Base-by-base conservation (phyloP, 2,329 filamentous ascomycete genomes). In the Clarireedia homoeocarpa region DNA sequence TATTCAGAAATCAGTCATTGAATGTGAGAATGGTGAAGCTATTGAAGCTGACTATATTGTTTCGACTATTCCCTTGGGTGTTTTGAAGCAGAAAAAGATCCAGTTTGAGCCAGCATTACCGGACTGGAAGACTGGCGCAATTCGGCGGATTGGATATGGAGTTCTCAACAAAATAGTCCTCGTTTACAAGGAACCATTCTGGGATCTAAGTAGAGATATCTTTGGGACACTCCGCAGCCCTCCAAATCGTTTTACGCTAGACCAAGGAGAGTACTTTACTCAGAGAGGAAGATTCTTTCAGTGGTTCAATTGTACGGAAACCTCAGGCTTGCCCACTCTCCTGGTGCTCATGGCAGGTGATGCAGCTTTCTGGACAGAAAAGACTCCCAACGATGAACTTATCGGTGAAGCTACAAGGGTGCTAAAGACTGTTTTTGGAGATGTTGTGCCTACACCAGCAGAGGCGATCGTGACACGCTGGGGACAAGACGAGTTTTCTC, bases 311-410 rank as follows among this genome's bases (percentile, higher is more conserved):
- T 90, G 91, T 54, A 86, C 91, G 58, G 89, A 90, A 63, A 95
- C 89, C 3, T 91, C 88, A 47, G 95, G 95, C 0, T 76, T 95
- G 38, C 94, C 89, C 1, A 90, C 91, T 51, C 78, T 96, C 24
- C 84, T 97, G 59, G 94, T 90, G 7, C 79, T 99, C 27, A 96
- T 99, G 92, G 92, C 92, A 50, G 94, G 94, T 23, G 89, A 96
- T 64, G 89, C 95, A 20, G 94, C 91, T 15, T 89, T 91, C 63
- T 88, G 95, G 61, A 90, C 90, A 0, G 95, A 99, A 71, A 77
- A 77, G 51, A 84, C 84, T 1, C 80, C 83, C 52, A 88, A 96
- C 63, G 81, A 87, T 40, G 81, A 83, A 42, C 82, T 99, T 6
- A 77, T 97, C 44, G 73, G 77, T 4, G 92, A 97, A 70, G 91